Percentiles rank a stretch among this genome's conserved stretches.
phyloP scores from a whole-genome alignment of 176 grass and related monocot genomes.

The Microstegium vimineum region DNA sequence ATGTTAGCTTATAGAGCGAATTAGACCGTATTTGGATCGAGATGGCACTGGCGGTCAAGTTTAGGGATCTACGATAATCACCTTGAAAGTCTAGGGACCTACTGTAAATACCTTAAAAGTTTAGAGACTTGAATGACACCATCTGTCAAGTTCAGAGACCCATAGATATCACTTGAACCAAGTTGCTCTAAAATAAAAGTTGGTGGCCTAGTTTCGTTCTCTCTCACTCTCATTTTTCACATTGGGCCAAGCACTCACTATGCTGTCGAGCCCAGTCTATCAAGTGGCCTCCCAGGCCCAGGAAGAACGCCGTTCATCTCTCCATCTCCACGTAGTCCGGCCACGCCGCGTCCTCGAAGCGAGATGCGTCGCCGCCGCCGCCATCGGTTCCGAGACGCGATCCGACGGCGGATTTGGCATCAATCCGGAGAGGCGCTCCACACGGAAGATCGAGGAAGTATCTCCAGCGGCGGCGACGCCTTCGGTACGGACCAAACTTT shows the following conservation, averaged over 20 bases:
- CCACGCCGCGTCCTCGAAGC: too few species aligned
- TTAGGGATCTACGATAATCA: too few species aligned
- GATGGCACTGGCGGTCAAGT: too few species aligned
- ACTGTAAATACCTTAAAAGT: too few species aligned
- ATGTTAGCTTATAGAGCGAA: too few species aligned
- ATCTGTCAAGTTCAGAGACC: too few species aligned
- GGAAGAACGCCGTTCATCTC: not conserved
- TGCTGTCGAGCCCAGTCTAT: not conserved
- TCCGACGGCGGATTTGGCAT: not conserved
- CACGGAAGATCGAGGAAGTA: not conserved
- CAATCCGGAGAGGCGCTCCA: not conserved
- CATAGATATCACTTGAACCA: too few species aligned
- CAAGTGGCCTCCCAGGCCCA: not conserved
- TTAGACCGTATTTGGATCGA: too few species aligned
- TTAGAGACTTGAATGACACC: too few species aligned
- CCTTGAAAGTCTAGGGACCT: too few species aligned
- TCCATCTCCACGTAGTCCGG: not conserved
- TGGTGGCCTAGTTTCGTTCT: not conserved
- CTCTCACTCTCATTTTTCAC: not conserved
- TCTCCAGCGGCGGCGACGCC: not conserved
- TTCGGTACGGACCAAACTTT: not conserved
- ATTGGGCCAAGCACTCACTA: not conserved
- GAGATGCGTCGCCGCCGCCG: not conserved
- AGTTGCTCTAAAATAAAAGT: too few species aligned
- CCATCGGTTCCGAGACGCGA: not conserved